A percentile compares a stretch with the other conserved stretches of the same genome.
phyloP scores from a whole-genome alignment of 345 rosid species.

The Syzygium jambos region DNA sequence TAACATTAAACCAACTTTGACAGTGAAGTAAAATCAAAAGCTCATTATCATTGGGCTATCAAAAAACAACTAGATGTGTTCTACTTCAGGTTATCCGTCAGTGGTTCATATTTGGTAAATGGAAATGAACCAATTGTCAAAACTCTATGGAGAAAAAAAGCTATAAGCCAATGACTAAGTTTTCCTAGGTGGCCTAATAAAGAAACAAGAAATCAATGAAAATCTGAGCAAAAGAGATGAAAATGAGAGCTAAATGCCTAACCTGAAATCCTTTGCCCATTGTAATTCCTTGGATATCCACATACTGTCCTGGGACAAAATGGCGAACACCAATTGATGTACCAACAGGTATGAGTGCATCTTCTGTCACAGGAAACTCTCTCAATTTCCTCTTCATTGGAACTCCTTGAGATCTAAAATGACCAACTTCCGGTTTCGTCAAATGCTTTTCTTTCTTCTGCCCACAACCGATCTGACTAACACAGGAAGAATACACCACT shows the following conservation, averaged over 20 bases:
- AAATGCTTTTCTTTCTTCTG: constrained; percentile 93
- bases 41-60: not conserved
- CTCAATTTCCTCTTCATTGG: constrained; percentile 84
- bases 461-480: constrained; percentile 80
- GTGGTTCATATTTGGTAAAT: not conserved
- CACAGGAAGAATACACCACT: constrained; percentile 22
- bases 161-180: not conserved
- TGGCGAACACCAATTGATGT: constrained; percentile 68
- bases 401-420: constrained; percentile 95
- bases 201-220: not conserved
- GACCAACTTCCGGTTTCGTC: constrained; percentile 89
- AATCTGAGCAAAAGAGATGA: not conserved
- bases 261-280: constrained; percentile 98
- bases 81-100: not conserved
- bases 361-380: constrained; percentile 93
- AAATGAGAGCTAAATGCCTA: not conserved
- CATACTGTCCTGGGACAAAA: constrained; percentile 86
- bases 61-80: not conserved
- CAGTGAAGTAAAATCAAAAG: not conserved
- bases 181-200: not conserved
- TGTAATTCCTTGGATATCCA: constrained; percentile 84
- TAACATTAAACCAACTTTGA: not conserved
- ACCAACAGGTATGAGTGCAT: constrained; percentile 83
- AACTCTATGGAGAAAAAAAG: not conserved
- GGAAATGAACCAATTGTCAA: not conserved